Evolutionary conservation across 2,329 filamentous ascomycete species (phyloP).

Genomic region (Sclerotinia spermophila): DNA sequence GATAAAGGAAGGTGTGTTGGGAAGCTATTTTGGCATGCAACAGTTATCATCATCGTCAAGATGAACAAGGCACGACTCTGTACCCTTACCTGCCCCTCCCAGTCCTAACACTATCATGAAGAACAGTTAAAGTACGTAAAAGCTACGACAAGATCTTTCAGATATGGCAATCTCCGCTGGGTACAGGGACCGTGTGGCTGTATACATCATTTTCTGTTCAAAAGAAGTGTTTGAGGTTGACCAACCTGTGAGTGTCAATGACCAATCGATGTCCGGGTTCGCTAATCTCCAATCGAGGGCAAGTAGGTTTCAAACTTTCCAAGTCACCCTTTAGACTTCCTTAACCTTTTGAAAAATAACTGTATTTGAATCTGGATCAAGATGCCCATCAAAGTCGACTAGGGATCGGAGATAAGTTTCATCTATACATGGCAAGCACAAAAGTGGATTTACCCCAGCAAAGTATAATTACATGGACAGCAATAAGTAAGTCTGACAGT

Average conservation of each 20-base stretch:
- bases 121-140: not conserved
- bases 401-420: not conserved
- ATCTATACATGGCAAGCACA: not conserved
- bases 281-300: not conserved
- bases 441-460: slow-evolving; percentile 1
- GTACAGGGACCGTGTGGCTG: not conserved
- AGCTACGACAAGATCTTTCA: not conserved
- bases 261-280: not conserved
- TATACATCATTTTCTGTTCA: not conserved
- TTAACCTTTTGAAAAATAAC: not conserved
- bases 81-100: not conserved
- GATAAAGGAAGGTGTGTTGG: not conserved
- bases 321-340: not conserved
- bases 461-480: not conserved
- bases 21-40: not conserved
- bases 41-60: not conserved
- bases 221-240: not conserved
- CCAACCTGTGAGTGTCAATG: not conserved
- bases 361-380: not conserved
- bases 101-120: not conserved
- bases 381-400: not conserved
- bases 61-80: not conserved
- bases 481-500: not conserved
- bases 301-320: not conserved
- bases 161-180: not conserved